Evolutionary conservation across 2,329 filamentous ascomycete genomes (phyloP).

Genomic region (Blumeriella jaapii): DNA sequence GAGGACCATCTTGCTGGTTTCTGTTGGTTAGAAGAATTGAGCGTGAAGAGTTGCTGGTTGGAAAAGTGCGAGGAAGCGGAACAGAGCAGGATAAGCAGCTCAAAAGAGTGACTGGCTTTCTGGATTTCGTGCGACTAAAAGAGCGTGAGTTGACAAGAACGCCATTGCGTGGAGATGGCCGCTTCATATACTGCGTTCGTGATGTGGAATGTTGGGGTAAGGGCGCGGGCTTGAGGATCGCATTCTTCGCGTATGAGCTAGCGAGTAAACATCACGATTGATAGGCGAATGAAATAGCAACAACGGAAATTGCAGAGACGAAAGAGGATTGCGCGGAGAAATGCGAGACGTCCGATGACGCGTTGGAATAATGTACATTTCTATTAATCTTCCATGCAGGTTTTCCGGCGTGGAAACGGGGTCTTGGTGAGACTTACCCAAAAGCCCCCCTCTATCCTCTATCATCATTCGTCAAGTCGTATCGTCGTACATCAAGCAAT

Average conservation of each 20-base stretch:
- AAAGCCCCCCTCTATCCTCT: too few species aligned
- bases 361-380: too few species aligned
- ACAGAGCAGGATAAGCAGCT: background rate
- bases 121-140: slow-evolving; percentile 1
- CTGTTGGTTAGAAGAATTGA: background rate
- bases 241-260: slow-evolving; percentile 5
- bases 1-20: background rate
- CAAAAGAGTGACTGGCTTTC: background rate
- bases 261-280: background rate
- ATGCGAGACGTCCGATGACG: too few species aligned
- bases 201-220: slow-evolving; percentile 2
- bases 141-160: background rate
- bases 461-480: too few species aligned
- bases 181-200: slow-evolving; percentile 2
- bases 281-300: too few species aligned
- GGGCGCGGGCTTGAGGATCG: background rate
- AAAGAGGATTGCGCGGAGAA: too few species aligned
- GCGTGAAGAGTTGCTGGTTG: background rate
- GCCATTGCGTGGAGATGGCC: background rate
- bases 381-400: too few species aligned
- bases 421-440: too few species aligned
- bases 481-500: slow-evolving; percentile 12
- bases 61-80: background rate
- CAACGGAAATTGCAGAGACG: too few species aligned
- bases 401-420: too few species aligned